A percentile compares a stretch with the other conserved stretches of the same genome.
phyloP scores from a whole-genome alignment of 805 yeast species.

The Dipodascopsis uninucleata region DNA sequence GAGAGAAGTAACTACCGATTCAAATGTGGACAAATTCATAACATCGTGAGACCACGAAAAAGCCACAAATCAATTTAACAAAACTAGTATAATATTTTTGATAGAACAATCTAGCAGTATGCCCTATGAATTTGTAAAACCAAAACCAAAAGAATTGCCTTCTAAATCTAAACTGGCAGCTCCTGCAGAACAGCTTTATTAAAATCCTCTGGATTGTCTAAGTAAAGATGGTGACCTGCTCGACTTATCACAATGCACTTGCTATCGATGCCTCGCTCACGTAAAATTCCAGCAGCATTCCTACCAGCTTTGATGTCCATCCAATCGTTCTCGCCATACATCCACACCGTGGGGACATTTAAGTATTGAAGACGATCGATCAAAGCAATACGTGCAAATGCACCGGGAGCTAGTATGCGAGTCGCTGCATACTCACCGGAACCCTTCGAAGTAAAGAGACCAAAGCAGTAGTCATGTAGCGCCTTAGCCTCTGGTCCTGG shows the following conservation, averaged over 20 bases:
- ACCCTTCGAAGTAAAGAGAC: conserved; percentile 80
- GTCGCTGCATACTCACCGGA: conserved; percentile 92
- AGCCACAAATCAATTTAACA: too few relatives aligned
- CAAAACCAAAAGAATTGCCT: too few relatives aligned
- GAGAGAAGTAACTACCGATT: too few relatives aligned
- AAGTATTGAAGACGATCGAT: conserved; percentile 48
- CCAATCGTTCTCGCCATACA: conserved; percentile 81
- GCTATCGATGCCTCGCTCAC: conserved; percentile 30
- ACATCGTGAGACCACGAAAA: too few relatives aligned
- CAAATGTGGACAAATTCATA: too few relatives aligned
- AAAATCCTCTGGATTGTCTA: conserved; percentile 58
- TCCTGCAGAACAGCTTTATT: conserved; percentile 41
- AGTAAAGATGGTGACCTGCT: conserved; percentile 72
- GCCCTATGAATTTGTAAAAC: too few relatives aligned
- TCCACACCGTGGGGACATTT: conserved; percentile 68
- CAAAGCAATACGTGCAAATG: conserved; percentile 77
- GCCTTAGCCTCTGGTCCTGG: conserved; percentile 44
- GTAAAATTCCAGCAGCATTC: conserved; percentile 34
- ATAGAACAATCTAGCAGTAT: too few relatives aligned
- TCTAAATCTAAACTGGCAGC: too few relatives aligned
- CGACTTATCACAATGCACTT: conserved; percentile 41
- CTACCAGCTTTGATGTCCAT: conserved; percentile 47
- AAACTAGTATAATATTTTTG: too few relatives aligned
- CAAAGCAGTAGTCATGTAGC: conserved; percentile 76
- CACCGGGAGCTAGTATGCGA: conserved; percentile 84